phyloP scores from a whole-genome alignment of 129 eudicot genomes.

The Solidago caesia region DNA sequence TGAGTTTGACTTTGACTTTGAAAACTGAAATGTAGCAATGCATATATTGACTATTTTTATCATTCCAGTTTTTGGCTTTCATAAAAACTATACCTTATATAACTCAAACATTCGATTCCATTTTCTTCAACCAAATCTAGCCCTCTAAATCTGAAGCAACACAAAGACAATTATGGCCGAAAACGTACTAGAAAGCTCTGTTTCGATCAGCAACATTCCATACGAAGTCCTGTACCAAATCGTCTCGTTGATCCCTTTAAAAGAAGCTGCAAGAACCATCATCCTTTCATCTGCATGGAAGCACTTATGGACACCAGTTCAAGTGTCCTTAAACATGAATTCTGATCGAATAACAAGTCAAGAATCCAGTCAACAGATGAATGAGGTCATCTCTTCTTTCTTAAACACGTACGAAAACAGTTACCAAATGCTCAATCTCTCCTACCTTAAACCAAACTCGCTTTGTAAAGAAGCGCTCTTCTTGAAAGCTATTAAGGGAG shows the following conservation, averaged over 20 bases:
- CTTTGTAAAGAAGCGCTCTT: slow-evolving; percentile 6
- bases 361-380: slow-evolving; percentile 22
- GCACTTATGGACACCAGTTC: slow-evolving; percentile 33
- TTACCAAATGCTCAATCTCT: slow-evolving; percentile 28
- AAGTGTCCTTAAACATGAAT: slow-evolving; percentile 21
- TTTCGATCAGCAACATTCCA: slow-evolving; percentile 27
- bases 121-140: slow-evolving; percentile 20
- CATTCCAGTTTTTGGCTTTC: slow-evolving; percentile 26
- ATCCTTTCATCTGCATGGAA: slow-evolving; percentile 45
- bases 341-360: slow-evolving; percentile 19
- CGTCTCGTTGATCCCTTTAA: slow-evolving; percentile 35
- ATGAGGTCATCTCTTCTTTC: slow-evolving; percentile 24
- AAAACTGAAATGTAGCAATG: slow-evolving; percentile 7
- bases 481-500: slow-evolving; percentile 37
- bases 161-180: slow-evolving; percentile 9
- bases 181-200: slow-evolving; percentile 7
- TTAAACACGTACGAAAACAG: slow-evolving; percentile 25
- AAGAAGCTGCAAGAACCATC: slow-evolving; percentile 39
- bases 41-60: background rate
- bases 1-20: slow-evolving; percentile 3
- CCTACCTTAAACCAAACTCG: slow-evolving; percentile 12
- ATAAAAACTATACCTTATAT: slow-evolving; percentile 14
- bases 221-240: slow-evolving; percentile 33
- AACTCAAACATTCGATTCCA: background rate
- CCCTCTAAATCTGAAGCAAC: slow-evolving; percentile 7